Evolutionary conservation across 2,329 filamentous ascomycete genomes (phyloP).

Genomic region (Daldinia eschscholtzii): DNA sequence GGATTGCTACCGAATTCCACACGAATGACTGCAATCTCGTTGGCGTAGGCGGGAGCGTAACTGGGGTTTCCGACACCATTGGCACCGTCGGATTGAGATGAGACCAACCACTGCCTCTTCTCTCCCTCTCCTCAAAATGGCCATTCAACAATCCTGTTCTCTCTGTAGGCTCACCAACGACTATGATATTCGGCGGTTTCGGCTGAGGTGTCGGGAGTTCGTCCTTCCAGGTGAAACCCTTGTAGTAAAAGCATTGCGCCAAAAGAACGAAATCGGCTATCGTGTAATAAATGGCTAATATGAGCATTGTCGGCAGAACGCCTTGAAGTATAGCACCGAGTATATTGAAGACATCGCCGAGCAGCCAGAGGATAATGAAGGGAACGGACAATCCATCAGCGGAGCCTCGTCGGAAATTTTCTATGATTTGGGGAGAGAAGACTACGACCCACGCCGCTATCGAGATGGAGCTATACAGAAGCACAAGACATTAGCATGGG

Average conservation of each 20-base stretch:
- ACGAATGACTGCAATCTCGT: slow-evolving; percentile 69
- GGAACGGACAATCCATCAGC: slow-evolving; percentile 90
- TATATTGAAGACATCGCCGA: slow-evolving; percentile 97
- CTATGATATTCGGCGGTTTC: slow-evolving; percentile 56
- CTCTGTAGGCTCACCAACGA: slow-evolving; percentile 61
- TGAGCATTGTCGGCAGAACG: slow-evolving; percentile 93
- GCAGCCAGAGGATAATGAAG: slow-evolving; percentile 93
- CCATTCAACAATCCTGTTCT: slow-evolving; percentile 64
- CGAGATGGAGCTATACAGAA: slow-evolving; percentile 79
- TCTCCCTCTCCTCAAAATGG: slow-evolving; percentile 59
- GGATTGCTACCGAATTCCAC: slow-evolving; percentile 81
- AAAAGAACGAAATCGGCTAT: slow-evolving; percentile 90
- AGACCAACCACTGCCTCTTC: slow-evolving; percentile 68
- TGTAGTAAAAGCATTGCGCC: slow-evolving; percentile 94
- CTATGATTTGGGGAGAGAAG: slow-evolving; percentile 95
- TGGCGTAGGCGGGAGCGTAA: slow-evolving; percentile 59
- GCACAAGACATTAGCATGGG: slow-evolving; percentile 27
- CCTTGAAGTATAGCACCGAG: slow-evolving; percentile 91
- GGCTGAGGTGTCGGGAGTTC: slow-evolving; percentile 59
- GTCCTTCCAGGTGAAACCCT: slow-evolving; percentile 79
- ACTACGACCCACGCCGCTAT: slow-evolving; percentile 99
- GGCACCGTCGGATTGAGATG: slow-evolving; percentile 86
- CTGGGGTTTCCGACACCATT: slow-evolving; percentile 67
- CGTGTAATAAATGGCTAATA: slow-evolving; percentile 94
- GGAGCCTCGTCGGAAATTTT: slow-evolving; percentile 88